phyloP scores from a whole-genome alignment of 805 yeast genomes.

The Metschnikowia peoriensis region DNA sequence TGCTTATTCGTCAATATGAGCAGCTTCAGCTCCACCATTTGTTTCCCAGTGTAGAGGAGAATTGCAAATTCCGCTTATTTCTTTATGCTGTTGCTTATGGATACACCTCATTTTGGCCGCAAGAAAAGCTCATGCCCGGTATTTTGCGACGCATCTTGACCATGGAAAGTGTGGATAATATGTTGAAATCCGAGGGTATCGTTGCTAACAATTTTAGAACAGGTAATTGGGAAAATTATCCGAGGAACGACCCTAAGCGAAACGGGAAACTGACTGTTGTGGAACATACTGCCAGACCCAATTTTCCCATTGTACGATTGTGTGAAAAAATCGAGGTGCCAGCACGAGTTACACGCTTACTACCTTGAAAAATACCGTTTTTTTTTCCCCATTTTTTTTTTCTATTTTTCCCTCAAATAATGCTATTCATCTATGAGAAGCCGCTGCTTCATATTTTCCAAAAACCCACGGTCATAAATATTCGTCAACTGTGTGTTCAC shows the following conservation, averaged over 20 bases:
- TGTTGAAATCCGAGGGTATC: neutral
- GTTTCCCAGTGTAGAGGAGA: conserved; percentile 9
- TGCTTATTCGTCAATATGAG: conserved; percentile 8
- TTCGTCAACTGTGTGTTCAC: conserved; percentile 37
- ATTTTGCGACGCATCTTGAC: conserved; percentile 8
- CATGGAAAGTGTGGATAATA: conserved; percentile 10
- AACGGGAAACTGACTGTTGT: neutral
- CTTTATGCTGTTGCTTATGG: conserved; percentile 13
- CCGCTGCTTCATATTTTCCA: conserved; percentile 31
- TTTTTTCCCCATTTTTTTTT: neutral
- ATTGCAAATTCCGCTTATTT: conserved; percentile 16
- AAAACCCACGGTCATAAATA: conserved; percentile 51
- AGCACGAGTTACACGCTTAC: neutral
- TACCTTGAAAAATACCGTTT: neutral
- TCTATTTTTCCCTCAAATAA: neutral
- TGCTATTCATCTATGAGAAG: neutral
- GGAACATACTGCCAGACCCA: neutral
- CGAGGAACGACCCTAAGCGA: neutral
- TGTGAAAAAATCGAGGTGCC: conserved; percentile 1
- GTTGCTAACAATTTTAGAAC: neutral
- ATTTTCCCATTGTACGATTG: neutral
- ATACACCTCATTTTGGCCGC: conserved; percentile 6
- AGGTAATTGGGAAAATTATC: neutral
- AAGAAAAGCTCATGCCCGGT: conserved; percentile 5
- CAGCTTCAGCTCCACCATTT: conserved; percentile 9